Evolutionary conservation across 1,284 basidiomycete species (phyloP).

Genomic region (Trichosporon sp.): DNA sequence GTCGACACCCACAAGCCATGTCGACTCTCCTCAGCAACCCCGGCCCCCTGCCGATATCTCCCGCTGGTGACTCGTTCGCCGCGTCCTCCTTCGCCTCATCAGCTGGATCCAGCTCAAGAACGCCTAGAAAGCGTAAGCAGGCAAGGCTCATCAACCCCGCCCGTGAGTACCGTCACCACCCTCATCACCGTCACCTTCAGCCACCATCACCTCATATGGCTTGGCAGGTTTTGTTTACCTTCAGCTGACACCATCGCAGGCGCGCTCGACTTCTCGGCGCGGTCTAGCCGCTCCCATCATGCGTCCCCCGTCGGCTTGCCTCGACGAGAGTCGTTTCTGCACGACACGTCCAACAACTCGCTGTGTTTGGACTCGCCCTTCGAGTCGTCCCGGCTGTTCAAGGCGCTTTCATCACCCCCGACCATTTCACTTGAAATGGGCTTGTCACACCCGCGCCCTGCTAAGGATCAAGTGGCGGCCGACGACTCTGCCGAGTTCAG

Average conservation of each 20-base stretch:
- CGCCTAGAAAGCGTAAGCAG: slow-evolving; percentile 25
- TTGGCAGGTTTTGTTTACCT: not conserved
- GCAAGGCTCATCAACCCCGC: slow-evolving; percentile 26
- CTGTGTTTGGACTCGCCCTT: slow-evolving; percentile 12
- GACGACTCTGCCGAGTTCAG: not conserved
- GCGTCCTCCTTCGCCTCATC: slow-evolving; percentile 10
- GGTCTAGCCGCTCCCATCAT: slow-evolving; percentile 2
- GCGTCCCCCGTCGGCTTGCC: not conserved
- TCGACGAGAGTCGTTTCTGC: slow-evolving; percentile 9
- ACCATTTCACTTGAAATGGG: not conserved
- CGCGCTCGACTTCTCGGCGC: slow-evolving; percentile 20
- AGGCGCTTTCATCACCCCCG: slow-evolving; percentile 15
- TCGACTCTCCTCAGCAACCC: slow-evolving; percentile 9
- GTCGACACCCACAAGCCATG: not conserved
- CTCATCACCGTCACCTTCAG: not conserved
- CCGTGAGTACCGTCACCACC: slow-evolving; percentile 10
- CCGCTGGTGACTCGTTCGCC: slow-evolving; percentile 6
- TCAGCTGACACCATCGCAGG: slow-evolving; percentile 10
- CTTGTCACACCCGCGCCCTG: not conserved
- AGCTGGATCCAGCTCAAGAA: slow-evolving; percentile 15
- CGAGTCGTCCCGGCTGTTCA: slow-evolving; percentile 13
- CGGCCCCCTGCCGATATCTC: not conserved
- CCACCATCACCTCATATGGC: not conserved
- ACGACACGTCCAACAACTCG: slow-evolving; percentile 16
- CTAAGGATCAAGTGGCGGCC: not conserved